Base-by-base conservation (phyloP, 306 rosid genomes). In the Malus sylvestris region DNA sequence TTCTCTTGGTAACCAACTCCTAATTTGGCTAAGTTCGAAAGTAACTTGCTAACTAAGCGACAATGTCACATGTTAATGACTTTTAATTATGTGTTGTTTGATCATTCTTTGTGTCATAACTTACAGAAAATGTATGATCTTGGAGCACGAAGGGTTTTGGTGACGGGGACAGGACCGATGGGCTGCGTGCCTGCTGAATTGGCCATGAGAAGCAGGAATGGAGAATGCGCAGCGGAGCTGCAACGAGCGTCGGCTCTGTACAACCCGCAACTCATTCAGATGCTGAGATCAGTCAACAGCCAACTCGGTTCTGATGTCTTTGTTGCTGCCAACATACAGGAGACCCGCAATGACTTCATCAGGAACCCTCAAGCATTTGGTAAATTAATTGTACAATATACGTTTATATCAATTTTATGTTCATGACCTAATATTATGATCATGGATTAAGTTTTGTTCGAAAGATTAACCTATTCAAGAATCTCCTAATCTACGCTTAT, bases 171-270 rank as follows among this genome's bases (percentile, higher is more conserved):
- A 0, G 98, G 98, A 29, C 98, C 98, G 20, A 23, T 93, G 52
- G 98, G 98, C 0, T 93, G 98, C 62, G 98, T 89, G 8, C 98
- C 98, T 1, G 97, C 98, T 6, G 98, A 93, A 58, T 74, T 91
- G 86, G 98, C 97, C 0, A 1, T 32, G 84, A 55, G 89, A 51
- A 29, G 95, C 82, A 20, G 9, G 1, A 85, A 83, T 13, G 98
- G 97, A 0, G 59, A 87, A 57, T 93, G 98, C 49, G 40, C 88
- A 0, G 10, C 10, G 1, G 96, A 91, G 35, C 78, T 93, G 40
- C 93, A 89, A 72, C 67, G 74, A 14, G 98, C 98, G 0, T 88
- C 90, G 0, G 9, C 65, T 0, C 80, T 93, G 79, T 93, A 70
- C 81, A 91, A 93, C 51, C 96, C 96, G 0, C 97, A 85, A 61